Conservation (phyloP, 148 eudicot genomes). For the Vaccinium macrocarpon region DNA sequence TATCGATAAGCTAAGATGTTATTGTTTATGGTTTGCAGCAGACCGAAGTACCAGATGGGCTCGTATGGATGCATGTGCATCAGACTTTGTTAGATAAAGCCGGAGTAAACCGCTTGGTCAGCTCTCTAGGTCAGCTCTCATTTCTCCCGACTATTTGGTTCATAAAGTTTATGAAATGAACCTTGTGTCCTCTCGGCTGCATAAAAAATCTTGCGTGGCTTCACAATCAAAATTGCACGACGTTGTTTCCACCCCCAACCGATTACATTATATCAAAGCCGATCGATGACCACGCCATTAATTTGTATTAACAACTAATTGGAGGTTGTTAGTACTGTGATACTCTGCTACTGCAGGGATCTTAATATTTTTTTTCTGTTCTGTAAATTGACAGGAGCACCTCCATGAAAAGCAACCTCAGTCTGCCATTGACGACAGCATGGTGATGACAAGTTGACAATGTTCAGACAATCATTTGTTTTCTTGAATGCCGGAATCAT, state of each 20-base stretch:
- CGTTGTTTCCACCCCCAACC: neutral
- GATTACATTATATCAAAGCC: neutral
- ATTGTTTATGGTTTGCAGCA: slow-evolving; percentile 15
- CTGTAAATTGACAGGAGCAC: neutral
- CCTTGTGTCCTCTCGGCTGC: neutral
- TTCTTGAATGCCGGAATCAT: neutral
- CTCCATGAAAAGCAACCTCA: neutral
- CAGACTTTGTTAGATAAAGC: slow-evolving; percentile 25
- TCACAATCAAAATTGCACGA: neutral
- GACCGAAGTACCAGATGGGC: slow-evolving; percentile 26
- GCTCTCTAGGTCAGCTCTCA: slow-evolving; percentile 20
- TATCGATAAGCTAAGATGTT: neutral
- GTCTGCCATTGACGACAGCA: neutral
- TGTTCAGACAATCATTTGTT: neutral
- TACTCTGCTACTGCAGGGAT: neutral
- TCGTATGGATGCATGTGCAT: slow-evolving; percentile 39
- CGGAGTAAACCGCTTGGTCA: too few relatives aligned
- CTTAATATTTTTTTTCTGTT: neutral
- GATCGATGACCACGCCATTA: neutral
- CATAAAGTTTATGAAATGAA: neutral
- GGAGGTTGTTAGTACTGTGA: neutral
- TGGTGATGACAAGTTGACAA: slow-evolving; percentile 8
- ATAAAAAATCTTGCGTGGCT: neutral
- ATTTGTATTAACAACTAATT: neutral
- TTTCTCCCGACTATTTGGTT: neutral